Evolutionary conservation across 164 flowering plant genomes (phyloP), one percentile per base, ranked within the genome.

Genomic region (Sextonia rubra): DNA sequence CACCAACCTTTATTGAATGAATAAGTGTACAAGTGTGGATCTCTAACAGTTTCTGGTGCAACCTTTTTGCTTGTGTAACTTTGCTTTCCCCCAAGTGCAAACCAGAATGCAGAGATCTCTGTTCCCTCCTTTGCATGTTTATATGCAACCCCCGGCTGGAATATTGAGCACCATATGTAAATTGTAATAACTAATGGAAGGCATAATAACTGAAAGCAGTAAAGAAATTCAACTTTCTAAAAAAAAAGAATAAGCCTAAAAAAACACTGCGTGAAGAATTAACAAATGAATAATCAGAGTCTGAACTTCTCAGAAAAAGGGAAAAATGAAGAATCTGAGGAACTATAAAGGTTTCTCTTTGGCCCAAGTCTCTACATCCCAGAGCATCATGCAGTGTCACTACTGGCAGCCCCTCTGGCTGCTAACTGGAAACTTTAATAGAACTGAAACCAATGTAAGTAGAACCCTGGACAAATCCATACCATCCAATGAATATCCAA

Each of bases 121-220:
- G 99, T 93, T 82, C 99, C 99, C 78, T 96, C 99, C 79, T 93
- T 96, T 26, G 94, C 89, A 84, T 88, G 91, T 83, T 96, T 96
- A 77, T 90, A 26, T 70, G 88, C 37, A 82, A 79, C 87, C 73
- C 97, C 98, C 2, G 99, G 98, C 99, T 96, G 88, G 81, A 81
- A 29, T 62, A 71, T 56, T 48, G 24, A 56, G 65, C 22, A 52
- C 18, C 55, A 18, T 60, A 37, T 37, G 52, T n/a, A n/a, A n/a
- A n/a, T n/a, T n/a, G n/a, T 68, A 32, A 26, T 11, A 63, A 73
- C 4, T 60, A 60, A 62, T 44, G 5, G 37, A 61, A 60, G 37
- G 58, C 14, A 29, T 7, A 60, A n/a, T 22, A 60, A 60, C 24
- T 60, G 64, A 60, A 9, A 23, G 64, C 27, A 5, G 26, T 2